A percentile compares a stretch with the other conserved stretches of the same genome.
These are phyloP conservation scores for Rheum nobile DNA, from an alignment of 148 eudicot genomes.

Conservation along the genomic window DNA sequence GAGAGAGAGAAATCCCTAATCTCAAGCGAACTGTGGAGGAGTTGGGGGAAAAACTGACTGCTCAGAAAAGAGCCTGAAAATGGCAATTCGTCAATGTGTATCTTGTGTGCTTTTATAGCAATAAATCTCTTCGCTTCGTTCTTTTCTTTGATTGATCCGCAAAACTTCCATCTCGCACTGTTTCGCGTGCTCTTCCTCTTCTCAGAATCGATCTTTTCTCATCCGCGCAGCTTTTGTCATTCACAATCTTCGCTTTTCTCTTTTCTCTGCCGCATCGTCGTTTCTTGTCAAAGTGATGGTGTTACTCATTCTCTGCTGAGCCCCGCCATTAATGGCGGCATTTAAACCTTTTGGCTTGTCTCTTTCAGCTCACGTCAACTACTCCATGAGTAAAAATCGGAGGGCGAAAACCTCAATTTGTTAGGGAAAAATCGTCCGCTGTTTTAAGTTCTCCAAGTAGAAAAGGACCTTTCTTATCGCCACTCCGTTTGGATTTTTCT, in stretches of 20 bases:
- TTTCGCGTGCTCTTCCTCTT: neutral
- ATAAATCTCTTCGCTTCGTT: neutral
- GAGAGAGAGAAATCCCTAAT: constrained; percentile 7
- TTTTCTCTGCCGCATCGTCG: neutral
- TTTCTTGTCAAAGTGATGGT: constrained; percentile 3
- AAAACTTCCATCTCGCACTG: neutral
- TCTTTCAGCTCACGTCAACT: constrained; percentile 7
- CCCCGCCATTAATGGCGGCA: constrained; percentile 8
- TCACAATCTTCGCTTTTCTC: neutral
- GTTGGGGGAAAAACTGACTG: neutral
- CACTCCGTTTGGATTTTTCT: neutral
- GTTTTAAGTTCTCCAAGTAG: neutral
- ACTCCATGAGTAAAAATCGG: neutral
- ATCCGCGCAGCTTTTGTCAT: neutral
- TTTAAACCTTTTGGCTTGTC: constrained; percentile 5
- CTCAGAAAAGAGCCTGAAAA: constrained; percentile 2
- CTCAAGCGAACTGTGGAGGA: neutral
- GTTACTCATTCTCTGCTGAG: constrained; percentile 6
- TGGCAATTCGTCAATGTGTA: constrained; percentile 1
- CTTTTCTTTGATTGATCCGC: neutral
- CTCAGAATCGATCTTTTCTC: neutral
- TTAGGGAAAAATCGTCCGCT: neutral
- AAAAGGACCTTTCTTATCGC: constrained; percentile 3
- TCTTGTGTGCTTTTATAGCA: neutral
- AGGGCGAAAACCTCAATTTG: neutral